Percentiles rank a stretch among this genome's conserved stretches.
phyloP scores from a whole-genome alignment of 306 rosid species.

The Alnus rubra region DNA sequence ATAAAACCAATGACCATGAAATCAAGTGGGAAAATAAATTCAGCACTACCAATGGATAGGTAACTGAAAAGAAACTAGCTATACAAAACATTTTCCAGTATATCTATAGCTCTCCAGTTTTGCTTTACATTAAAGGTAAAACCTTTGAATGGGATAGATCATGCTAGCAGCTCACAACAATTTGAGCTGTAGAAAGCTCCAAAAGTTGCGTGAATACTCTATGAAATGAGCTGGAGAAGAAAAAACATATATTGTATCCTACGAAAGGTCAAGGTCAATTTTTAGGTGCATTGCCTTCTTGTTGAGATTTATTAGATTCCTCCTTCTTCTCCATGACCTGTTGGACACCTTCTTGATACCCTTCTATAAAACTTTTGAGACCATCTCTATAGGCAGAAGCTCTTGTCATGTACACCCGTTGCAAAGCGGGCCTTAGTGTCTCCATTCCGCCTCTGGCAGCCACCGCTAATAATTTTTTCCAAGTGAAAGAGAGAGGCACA shows the following conservation, averaged over 20 bases:
- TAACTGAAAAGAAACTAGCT: conserved; percentile 6
- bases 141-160: background rate
- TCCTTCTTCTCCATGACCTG: conserved; percentile 64
- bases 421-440: conserved; percentile 79
- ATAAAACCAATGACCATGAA: background rate
- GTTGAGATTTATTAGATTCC: conserved; percentile 46
- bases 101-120: conserved; percentile 19
- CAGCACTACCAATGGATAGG: conserved; percentile 7
- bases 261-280: conserved; percentile 22
- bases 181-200: conserved; percentile 18
- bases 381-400: conserved; percentile 88
- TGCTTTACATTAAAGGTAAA: conserved; percentile 17
- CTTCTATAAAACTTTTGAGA: conserved; percentile 78
- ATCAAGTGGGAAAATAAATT: background rate
- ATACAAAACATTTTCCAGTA: conserved; percentile 19
- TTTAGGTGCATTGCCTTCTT: conserved; percentile 40
- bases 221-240: conserved; percentile 16
- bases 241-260: background rate
- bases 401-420: conserved; percentile 85
- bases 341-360: conserved; percentile 83
- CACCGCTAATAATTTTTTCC: conserved; percentile 52
- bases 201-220: conserved; percentile 17
- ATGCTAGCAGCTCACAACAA: background rate
- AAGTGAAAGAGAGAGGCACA: conserved; percentile 22
- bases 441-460: conserved; percentile 76